Conservation (phyloP, 345 rosid genomes). For the Eucalyptus pumila region DNA sequence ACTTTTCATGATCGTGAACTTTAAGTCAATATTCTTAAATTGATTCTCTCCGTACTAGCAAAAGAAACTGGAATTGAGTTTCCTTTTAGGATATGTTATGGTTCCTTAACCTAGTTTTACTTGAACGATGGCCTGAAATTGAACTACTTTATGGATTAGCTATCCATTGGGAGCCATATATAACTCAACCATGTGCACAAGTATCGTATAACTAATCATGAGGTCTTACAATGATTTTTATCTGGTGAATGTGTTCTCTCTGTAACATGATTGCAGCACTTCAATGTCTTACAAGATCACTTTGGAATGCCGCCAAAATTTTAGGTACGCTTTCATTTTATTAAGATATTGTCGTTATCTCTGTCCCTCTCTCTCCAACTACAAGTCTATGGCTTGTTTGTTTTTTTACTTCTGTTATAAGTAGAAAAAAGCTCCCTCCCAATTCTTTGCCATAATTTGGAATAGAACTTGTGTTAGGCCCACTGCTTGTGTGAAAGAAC, state of each 20-base stretch:
- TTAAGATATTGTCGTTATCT: accelerated
- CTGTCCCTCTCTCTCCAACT: no score
- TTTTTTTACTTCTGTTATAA: no score
- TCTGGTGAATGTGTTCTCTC: accelerated
- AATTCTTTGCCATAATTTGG: no score
- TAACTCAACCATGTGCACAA: accelerated
- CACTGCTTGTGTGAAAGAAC: no score
- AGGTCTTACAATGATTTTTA: no score
- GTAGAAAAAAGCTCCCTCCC: accelerated
- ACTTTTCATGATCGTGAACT: not conserved
- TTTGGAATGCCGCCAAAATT: no score
- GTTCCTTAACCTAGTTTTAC: no score
- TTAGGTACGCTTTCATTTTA: accelerated
- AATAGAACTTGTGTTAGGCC: accelerated
- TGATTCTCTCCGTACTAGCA: not conserved
- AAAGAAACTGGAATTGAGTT: not conserved
- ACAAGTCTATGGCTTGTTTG: no score
- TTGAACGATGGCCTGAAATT: accelerated
- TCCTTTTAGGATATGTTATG: not conserved
- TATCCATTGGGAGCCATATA: accelerated
- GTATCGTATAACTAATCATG: accelerated
- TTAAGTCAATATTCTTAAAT: accelerated
- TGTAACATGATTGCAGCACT: accelerated
- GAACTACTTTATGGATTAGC: no score
- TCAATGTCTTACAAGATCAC: no score